Conservation (phyloP, 2,329 filamentous ascomycete genomes). For the Hypoxylon sp. region DNA sequence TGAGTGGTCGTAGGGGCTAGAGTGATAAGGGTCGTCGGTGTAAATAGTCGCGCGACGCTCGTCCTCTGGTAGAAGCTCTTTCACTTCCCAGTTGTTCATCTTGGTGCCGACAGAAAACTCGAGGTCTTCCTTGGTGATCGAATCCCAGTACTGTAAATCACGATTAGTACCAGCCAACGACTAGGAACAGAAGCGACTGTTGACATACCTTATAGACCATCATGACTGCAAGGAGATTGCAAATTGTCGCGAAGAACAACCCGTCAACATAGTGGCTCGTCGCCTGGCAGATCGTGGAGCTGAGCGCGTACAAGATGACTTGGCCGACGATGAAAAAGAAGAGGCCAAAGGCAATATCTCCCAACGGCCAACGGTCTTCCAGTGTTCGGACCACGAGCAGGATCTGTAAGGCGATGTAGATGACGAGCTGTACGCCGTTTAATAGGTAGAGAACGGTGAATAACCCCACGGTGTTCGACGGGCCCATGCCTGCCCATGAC, state of each 20-base stretch:
- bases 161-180: constrained; percentile 42
- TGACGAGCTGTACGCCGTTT: constrained; percentile 83
- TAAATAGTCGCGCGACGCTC: constrained; percentile 79
- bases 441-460: constrained; percentile 93
- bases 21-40: constrained; percentile 67
- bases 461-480: constrained; percentile 84
- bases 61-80: constrained; percentile 84
- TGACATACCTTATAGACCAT: constrained; percentile 93
- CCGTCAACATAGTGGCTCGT: constrained; percentile 94
- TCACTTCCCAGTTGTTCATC: constrained; percentile 98
- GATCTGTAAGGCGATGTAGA: constrained; percentile 89
- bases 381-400: constrained; percentile 88
- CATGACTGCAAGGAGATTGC: constrained; percentile 95
- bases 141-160: constrained; percentile 87
- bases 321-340: constrained; percentile 94
- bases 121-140: constrained; percentile 96
- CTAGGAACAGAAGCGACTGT: constrained; percentile 14
- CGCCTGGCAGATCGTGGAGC: constrained; percentile 80
- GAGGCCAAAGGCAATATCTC: constrained; percentile 87
- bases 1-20: constrained; percentile 56
- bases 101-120: constrained; percentile 97
- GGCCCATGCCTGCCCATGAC: constrained; percentile 83
- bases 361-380: constrained; percentile 93
- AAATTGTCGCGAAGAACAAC: constrained; percentile 90
- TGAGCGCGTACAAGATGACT: constrained; percentile 91